These are phyloP conservation scores for Apiospora hydei DNA, from an alignment of 2,329 filamentous ascomycete genomes.

Conservation along the genomic window DNA sequence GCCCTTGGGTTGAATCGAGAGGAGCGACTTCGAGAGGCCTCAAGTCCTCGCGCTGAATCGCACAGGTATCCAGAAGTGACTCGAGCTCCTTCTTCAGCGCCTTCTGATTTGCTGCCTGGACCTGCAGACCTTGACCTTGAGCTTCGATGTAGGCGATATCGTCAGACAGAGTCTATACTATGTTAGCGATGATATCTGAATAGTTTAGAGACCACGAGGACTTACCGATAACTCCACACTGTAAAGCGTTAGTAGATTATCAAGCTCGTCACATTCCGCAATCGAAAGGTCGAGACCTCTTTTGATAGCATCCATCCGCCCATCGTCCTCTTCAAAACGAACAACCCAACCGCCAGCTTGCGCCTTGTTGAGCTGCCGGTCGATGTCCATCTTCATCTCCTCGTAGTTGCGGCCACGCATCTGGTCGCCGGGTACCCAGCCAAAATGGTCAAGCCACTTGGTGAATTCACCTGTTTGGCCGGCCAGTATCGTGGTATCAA, in stretches of 20 bases:
- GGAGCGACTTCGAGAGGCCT: constrained; percentile 76
- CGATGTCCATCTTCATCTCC: constrained; percentile 81
- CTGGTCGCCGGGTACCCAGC: constrained; percentile 81
- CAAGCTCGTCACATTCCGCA: constrained; percentile 92
- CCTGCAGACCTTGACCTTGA: constrained; percentile 94
- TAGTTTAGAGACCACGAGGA: constrained; percentile 28
- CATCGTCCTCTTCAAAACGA: constrained; percentile 85
- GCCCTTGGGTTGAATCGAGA: constrained; percentile 72
- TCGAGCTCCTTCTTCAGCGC: constrained; percentile 89
- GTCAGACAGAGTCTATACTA: constrained; percentile 82
- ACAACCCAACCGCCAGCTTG: constrained; percentile 94
- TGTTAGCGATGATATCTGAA: constrained; percentile 29
- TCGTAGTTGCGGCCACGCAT: constrained; percentile 80
- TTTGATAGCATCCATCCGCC: constrained; percentile 86
- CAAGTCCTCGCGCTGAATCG: constrained; percentile 80
- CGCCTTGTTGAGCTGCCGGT: constrained; percentile 86
- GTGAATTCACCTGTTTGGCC: constrained; percentile 82
- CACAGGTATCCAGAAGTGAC: constrained; percentile 87
- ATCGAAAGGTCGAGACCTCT: constrained; percentile 88
- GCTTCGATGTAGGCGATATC: constrained; percentile 98
- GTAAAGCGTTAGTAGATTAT: constrained; percentile 92
- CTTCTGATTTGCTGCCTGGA: constrained; percentile 97
- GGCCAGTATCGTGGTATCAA: constrained; percentile 80
- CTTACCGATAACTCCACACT: constrained; percentile 90
- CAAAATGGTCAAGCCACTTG: constrained; percentile 82